Evolutionary conservation across 2,329 filamentous ascomycete species (phyloP), one percentile per base, ranked within the genome.

Genomic region (Elsinoe australis): DNA sequence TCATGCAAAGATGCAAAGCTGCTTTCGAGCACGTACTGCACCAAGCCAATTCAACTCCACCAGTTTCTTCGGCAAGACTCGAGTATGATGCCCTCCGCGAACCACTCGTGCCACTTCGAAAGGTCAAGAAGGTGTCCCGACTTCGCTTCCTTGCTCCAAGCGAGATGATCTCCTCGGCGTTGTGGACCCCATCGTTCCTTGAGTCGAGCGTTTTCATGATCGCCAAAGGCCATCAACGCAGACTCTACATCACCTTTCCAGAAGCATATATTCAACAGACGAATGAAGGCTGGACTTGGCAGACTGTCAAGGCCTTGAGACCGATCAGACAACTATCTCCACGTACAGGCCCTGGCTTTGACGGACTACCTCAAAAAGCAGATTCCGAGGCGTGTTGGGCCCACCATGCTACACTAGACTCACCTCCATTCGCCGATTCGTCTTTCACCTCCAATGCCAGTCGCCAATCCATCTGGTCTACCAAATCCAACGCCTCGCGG

Each of bases 241-340:
- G 85, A 6, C 73, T 90, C 9, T 90, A 85, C 64, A 73, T 89
- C 50, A 90, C 85, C 1, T 82, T 86, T 51, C 77, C 81, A 3
- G 80, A 84, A 55, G 82, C 82, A 1, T 90, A 90, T 54, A 66
- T 85, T 2, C 85, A 90, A 58, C 76, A 80, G 52, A 62, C 67
- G 10, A 65, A 71, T 24, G 73, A 75, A 29, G 71, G 74, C 34
- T 88, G 82, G 83, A 80, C 78, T 1, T 90, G 85, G 85, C 79
- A 80, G 55, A 74, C 73, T 36, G 63, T 89, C 7, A 76, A 79
- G 26, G 74, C 80, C 55, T 67, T 87, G 18, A 78, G 75, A 41
- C 72, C 78, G 4, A 69, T 77, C 15, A 72, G 78, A 49, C 66
- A 66, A 65, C 49, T 32, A 7, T 31, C 46, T 22, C 49, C 54